Evolutionary conservation across 495 filamentous ascomycete species (phyloP).

Genomic region (Pseudomonodictys pantanalensis): DNA sequence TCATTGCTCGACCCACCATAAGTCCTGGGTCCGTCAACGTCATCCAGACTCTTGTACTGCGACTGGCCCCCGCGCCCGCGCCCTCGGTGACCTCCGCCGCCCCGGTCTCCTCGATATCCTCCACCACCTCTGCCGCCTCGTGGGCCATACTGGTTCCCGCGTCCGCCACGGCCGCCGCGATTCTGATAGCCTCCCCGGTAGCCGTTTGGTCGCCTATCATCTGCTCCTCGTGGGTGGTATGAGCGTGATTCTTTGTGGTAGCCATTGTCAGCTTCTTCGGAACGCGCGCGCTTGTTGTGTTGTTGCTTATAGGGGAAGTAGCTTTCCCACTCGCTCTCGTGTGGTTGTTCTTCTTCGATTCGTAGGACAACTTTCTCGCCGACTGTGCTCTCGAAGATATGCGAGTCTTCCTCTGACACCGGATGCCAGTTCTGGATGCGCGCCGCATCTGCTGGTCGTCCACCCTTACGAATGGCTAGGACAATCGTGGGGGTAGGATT

Average conservation of each 20-base stretch:
- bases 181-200: constrained; percentile 27
- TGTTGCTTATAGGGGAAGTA: constrained; percentile 53
- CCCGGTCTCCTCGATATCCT: constrained; percentile 13
- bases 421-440: constrained; percentile 85
- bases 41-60: constrained; percentile 33
- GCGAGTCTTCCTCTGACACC: constrained; percentile 60
- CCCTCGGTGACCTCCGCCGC: constrained; percentile 23
- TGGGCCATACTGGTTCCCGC: constrained; percentile 6
- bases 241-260: constrained; percentile 1
- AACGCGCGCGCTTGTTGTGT: constrained; percentile 54
- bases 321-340: constrained; percentile 58
- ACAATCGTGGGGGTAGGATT: constrained; percentile 50
- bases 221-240: constrained; percentile 1
- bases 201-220: constrained; percentile 11
- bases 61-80: constrained; percentile 17
- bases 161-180: constrained; percentile 13
- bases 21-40: constrained; percentile 23
- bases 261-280: constrained; percentile 44
- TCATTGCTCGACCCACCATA: constrained; percentile 29
- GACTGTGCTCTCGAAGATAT: constrained; percentile 74
- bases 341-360: constrained; percentile 65
- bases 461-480: constrained; percentile 53
- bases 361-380: constrained; percentile 81
- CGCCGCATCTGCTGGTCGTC: constrained; percentile 73
- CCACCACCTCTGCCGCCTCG: constrained; percentile 24